Base-by-base conservation (phyloP, 1,284 basidiomycete genomes). In the Stereum hirsutum region DNA sequence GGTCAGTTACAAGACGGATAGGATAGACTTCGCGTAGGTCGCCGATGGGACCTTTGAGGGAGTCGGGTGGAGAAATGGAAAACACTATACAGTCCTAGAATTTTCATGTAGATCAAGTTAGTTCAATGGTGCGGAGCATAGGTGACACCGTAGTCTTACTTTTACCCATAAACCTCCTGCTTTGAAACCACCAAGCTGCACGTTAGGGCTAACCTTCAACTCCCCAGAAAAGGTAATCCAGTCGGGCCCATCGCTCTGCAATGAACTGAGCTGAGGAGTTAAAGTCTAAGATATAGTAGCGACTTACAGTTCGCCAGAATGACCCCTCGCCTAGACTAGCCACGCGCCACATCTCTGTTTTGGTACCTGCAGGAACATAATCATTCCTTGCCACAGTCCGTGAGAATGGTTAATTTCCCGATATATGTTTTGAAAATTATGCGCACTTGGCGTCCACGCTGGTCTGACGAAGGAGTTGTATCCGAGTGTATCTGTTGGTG, bases 301-400 rank as follows among this genome's bases (percentile, higher is more conserved):
- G 24, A 50, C 74, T 35, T 46, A 84, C 81, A 46, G 66, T 63
- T 51, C 71, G 74, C 49, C 57, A 67, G 50, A 86, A 82, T 4
- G 59, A 60, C 4, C 71, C 83, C 52, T 79, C 75, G 15, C 82
- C 82, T 34, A 85, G 76, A 42, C 60, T 66, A 47, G 75, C 72
- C 1, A 76, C 69, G 43, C 73, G 66, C 81, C 82, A 86, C 34
- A 86, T 85, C 50, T 84, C 76, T 1, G 79, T 73, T 55, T 78
- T 82, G 14, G 74, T 72, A 0, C 67, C 69, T 2, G 58, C 50
- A 15, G 39, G 38, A 4, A 41, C 17, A 17, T 50, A 41, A 10
- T 42, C 48, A 25, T 45, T 47, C 14, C 46, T 53, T 25, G n/a
- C n/a, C n/a, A n/a, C n/a, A n/a, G n/a, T n/a, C n/a, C n/a, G n/a